Evolutionary conservation across 257 asterid species (phyloP), one percentile per base, ranked within the genome.

Genomic region (Orobanche coerulescens): DNA sequence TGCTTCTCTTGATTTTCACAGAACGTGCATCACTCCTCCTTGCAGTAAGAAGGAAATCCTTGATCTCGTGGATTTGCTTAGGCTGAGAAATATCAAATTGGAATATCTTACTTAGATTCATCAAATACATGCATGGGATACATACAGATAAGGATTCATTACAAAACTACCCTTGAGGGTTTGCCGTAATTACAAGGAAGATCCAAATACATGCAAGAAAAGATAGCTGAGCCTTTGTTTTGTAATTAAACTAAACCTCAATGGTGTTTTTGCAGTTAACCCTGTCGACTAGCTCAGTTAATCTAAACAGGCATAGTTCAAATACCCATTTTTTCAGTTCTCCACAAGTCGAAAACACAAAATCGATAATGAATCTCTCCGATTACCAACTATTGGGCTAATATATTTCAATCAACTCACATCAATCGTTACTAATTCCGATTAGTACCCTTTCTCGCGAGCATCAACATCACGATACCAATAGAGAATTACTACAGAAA

Each of bases 21-120:
- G 82, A 69, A 6, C 74, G 79, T 22, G 82, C 79, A 40, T 73
- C 82, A 61, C 70, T 77, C 74, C 82, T 70, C 43, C 82, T 52
- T 3, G 82, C 82, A 6, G 79, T 73, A 16, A 77, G 76, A 42
- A 77, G 82, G 79, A 77, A 77, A 44, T 77, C 79, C 70, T 77
- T 77, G 69, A 77, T 77, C 79, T 77, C 79, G 0, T 77, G 72
- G 55, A 77, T 77, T 77, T 77, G 82, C 75, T 73, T 77, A 62
- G 79, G 82, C 82, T 73, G 66, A 1, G 40, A 11, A 43, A 47
- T 23, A 19, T 6, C 50, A 49, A 58, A 8, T 18, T 23, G 26
- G 5, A 25, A 50, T 19, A 8, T 52, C 59, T 63, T 14, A 57
- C 25, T 31, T 43, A 22, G n/a, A 44, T 7, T 40, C 22, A 53